Base-by-base conservation (phyloP, 2,329 filamentous ascomycete genomes). In the Trichophyton equinum region DNA sequence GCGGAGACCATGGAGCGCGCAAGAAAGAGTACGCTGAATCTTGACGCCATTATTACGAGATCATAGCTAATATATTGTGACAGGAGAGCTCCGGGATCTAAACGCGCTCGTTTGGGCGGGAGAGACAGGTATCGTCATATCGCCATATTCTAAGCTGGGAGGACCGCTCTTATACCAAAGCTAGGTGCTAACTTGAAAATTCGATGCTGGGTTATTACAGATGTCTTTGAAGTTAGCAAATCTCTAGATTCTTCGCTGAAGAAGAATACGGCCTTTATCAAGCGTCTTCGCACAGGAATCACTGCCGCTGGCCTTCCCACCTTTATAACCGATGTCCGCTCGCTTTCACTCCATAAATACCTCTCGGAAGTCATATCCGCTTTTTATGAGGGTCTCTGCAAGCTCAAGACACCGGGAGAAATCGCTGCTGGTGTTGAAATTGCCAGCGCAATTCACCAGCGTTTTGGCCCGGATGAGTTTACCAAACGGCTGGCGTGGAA, bases 231-330 rank as follows among this genome's bases (percentile, higher is more conserved):
- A 60, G 85, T 94, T 67, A 85, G 84, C 73, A 82, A 83, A 70
- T 87, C 88, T 33, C 86, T 97, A 70, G 92, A 97, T 75, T 96
- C 92, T 59, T 94, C 91, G 58, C 81, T 97, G 74, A 96, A 96
- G 78, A 97, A 96, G 79, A 97, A 97, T 70, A 97, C 92, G 3
- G 91, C 91, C 66, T 96, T 97, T 74, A 97, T 97, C 72, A 96
- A 96, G 76, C 89, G 92, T 70, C 81, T 97, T 61, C 89, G 92
- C 68, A 96, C 92, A 62, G 89, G 90, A 63, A 86, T 97, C 65
- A 91, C 88, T 65, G 78, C 89, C 57, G 81, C 90, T 61, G 89
- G 88, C 60, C 84, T 91, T 60, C 79, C 83, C 66, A 94, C 90
- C 62, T 95, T 97, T 75, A 78, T 96, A 56, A 85, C 92, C 72